Evolutionary conservation across 129 eudicot genomes (phyloP), one percentile per base, ranked within the genome.

Genomic region (Deinandra increscens): DNA sequence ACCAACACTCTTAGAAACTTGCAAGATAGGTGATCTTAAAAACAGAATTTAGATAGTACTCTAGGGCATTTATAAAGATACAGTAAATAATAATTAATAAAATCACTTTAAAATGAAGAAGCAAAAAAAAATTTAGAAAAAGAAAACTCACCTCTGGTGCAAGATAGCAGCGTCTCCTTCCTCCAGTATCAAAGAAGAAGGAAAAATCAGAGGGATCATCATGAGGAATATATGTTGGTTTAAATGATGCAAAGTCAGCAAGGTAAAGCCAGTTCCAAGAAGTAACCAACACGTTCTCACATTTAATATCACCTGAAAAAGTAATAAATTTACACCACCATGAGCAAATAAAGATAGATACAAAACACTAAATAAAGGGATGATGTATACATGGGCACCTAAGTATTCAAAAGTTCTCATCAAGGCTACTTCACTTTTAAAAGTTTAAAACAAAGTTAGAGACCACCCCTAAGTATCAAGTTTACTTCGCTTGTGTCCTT

Each of bases 261-360:
- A 93, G 97, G 79, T 87, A 93, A 59, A 93, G 95, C 98, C 98
- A 93, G 77, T 89, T 93, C 98, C 97, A 93, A 36, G 98, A 93
- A 62, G 98, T 93, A 71, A 93, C 98, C 82, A 93, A 70, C 76
- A 93, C 98, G 72, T 93, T 93, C 87, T 93, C 98, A 69, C 98
- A 93, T 84, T 93, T 93, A 18, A 93, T 93, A 81, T 93, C 98
- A 75, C 97, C 97, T 91, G 83, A 75, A 82, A 67, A 54, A 66
- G 61, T 58, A 19, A 43, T 45, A 8, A 13, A 31, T 10, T 50
- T 45, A 34, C 69, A 74, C 29, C 41, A 37, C 54, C 36, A 23
- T 51, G 43, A 68, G 51, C 56, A 53, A 55, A 39, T 23, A 68
- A 22, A 66, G 18, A 23, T 54, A 9, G 13, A 54, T 54, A 22